phyloP scores from a whole-genome alignment of 345 rosid genomes.

The Salix koriyanagi region DNA sequence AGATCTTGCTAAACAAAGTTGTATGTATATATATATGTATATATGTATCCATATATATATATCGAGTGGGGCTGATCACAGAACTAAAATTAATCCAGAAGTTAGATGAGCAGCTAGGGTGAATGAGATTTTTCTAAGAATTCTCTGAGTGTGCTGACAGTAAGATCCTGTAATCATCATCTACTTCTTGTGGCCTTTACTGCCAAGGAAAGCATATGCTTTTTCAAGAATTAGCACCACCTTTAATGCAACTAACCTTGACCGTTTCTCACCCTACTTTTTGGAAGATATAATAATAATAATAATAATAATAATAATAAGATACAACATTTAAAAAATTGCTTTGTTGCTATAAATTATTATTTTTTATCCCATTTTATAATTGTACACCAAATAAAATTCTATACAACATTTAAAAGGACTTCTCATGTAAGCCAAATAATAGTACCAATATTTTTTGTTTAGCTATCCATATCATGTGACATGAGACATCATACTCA shows the following conservation, averaged over 20 bases:
- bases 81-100: not conserved
- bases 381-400: too few species aligned
- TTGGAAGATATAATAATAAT: not conserved
- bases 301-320: too few species aligned
- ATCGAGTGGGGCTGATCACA: not conserved
- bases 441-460: too few species aligned
- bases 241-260: not conserved
- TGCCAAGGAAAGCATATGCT: conserved; percentile 3
- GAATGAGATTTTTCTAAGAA: not conserved
- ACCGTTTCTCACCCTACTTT: not conserved
- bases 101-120: not conserved
- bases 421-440: too few species aligned
- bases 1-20: not conserved
- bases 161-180: not conserved
- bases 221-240: not conserved
- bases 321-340: not conserved
- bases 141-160: not conserved
- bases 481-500: too few species aligned
- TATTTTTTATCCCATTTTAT: too few species aligned
- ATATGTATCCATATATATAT: too few species aligned
- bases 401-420: too few species aligned
- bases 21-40: not conserved
- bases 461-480: too few species aligned
- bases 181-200: not conserved
- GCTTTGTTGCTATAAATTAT: too few species aligned